Evolutionary conservation across 23 red algal genomes (phyloP).

Genomic region (Cyanidioschyzon merolae): DNA sequence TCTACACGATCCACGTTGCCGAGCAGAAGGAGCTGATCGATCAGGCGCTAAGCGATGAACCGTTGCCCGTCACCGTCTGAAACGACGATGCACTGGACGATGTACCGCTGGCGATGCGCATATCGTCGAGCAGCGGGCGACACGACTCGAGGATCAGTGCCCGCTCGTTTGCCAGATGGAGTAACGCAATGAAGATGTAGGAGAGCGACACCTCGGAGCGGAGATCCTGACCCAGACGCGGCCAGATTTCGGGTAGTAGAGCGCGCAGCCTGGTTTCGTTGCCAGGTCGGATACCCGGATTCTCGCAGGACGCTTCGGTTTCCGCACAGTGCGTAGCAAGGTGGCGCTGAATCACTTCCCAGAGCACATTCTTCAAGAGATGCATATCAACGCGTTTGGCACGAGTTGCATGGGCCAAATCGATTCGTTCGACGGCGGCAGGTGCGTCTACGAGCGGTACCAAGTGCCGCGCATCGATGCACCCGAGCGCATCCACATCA

Average conservation of each 20-base stretch:
- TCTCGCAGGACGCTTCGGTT: constrained; percentile 1
- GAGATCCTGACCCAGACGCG: constrained; percentile 17
- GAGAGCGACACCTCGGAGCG: constrained; percentile 52
- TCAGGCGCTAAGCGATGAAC: constrained; percentile 4
- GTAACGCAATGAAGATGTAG: constrained; percentile 87
- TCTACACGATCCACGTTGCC: constrained; percentile 41
- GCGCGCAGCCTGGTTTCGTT: constrained; percentile 12
- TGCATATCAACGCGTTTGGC: constrained; percentile 94
- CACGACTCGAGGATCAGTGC: constrained; percentile 24
- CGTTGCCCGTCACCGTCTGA: neutral
- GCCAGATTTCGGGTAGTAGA: constrained; percentile 25
- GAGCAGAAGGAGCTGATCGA: constrained; percentile 60
- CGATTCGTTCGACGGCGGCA: constrained; percentile 36
- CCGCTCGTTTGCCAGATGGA: constrained; percentile 95
- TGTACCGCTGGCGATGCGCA: too few species aligned
- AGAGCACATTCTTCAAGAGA: constrained; percentile 54
- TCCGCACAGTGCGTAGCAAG: neutral
- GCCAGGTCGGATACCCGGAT: constrained; percentile 19
- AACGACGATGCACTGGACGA: too few species aligned
- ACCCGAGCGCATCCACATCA: neutral
- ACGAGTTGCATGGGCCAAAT: constrained; percentile 64
- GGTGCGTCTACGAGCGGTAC: constrained; percentile 21
- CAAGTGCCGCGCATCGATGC: neutral
- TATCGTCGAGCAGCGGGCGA: neutral
- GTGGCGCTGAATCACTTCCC: constrained; percentile 41